phyloP scores from a whole-genome alignment of 2,329 filamentous ascomycete genomes.

The Mollisiaceae sp. region DNA sequence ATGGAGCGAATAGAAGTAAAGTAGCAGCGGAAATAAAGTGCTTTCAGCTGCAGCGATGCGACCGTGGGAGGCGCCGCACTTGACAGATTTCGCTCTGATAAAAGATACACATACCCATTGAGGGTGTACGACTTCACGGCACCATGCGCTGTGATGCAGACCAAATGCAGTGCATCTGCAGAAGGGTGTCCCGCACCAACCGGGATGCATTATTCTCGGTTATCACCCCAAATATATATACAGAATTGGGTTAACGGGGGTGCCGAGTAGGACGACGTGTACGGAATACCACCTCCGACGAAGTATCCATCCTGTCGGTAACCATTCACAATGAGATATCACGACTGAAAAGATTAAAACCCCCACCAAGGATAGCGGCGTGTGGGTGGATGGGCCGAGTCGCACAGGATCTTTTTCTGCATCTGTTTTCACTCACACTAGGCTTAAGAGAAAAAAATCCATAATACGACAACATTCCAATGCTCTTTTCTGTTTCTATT shows the following conservation, averaged over 20 bases:
- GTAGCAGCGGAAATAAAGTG: not conserved
- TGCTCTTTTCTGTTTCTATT: too few relatives aligned
- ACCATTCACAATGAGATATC: not conserved
- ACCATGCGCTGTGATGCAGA: not conserved
- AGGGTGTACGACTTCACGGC: not conserved
- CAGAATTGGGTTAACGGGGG: not conserved
- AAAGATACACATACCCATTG: too few relatives aligned
- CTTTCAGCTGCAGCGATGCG: not conserved
- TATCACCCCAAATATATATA: not conserved
- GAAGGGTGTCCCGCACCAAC: not conserved
- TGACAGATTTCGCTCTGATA: not conserved
- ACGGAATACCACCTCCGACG: not conserved
- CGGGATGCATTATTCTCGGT: not conserved
- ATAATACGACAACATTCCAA: not conserved
- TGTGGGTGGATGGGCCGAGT: not conserved
- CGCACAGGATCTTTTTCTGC: not conserved
- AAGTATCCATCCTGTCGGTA: not conserved
- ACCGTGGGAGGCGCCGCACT: not conserved
- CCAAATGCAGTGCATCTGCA: not conserved
- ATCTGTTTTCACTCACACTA: not conserved
- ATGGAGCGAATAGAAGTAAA: not conserved
- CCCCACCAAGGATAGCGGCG: not conserved
- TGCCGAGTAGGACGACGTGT: not conserved
- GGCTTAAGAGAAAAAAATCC: not conserved
- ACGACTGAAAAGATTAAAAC: too few relatives aligned